Evolutionary conservation across 2,329 filamentous ascomycete genomes (phyloP).

Genomic region (Calonectria naviculata): DNA sequence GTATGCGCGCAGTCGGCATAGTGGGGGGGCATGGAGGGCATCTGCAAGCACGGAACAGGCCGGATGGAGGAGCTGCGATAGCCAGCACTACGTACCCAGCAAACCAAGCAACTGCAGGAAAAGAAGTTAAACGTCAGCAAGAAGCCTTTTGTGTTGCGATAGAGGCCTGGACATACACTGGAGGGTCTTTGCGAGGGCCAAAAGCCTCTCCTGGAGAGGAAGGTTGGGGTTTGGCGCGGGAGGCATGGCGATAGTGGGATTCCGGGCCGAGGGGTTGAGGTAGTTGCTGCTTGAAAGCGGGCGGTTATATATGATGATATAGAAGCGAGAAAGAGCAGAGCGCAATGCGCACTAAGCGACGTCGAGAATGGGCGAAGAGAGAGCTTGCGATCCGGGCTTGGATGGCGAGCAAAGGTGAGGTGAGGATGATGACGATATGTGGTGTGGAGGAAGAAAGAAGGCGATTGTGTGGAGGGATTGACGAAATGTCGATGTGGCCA

Average conservation of each 20-base stretch:
- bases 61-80: constrained; percentile 16
- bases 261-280: not conserved
- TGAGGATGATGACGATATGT: constrained; percentile 17
- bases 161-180: constrained; percentile 76
- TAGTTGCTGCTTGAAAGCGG: constrained; percentile 21
- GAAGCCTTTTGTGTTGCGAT: constrained; percentile 8
- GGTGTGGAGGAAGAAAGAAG: constrained; percentile 3
- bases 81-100: constrained; percentile 71
- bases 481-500: constrained; percentile 25
- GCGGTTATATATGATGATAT: not conserved
- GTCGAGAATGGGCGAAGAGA: not conserved
- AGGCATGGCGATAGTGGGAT: constrained; percentile 62
- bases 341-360: constrained; percentile 17
- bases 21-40: not conserved
- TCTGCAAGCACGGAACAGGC: constrained; percentile 18
- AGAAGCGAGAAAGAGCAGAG: constrained; percentile 17
- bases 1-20: constrained; percentile 27
- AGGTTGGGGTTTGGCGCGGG: constrained; percentile 77
- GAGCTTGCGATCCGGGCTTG: not conserved
- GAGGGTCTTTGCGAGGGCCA: constrained; percentile 85
- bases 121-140: constrained; percentile 36
- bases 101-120: constrained; percentile 77
- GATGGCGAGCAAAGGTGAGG: not conserved
- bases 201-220: constrained; percentile 79
- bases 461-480: constrained; percentile 16